phyloP scores from a whole-genome alignment of 1,139 yeast genomes.

The Pichia inconspicua region DNA sequence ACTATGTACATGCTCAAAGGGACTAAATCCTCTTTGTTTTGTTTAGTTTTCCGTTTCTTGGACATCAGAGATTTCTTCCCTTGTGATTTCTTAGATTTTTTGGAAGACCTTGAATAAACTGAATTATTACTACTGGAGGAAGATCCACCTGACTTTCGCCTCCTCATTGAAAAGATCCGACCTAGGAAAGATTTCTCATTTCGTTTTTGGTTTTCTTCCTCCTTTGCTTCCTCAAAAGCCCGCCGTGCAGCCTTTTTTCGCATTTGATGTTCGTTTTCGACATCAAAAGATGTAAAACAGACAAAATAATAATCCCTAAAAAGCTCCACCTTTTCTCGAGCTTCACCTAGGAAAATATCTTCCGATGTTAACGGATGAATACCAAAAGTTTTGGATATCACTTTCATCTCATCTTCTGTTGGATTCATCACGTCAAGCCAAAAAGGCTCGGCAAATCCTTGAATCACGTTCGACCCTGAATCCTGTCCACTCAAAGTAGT shows the following conservation, averaged over 20 bases:
- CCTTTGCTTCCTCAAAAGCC: slow-evolving; percentile 29
- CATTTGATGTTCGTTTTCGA: slow-evolving; percentile 60
- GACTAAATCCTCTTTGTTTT: slow-evolving; percentile 67
- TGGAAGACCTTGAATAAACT: slow-evolving; percentile 9
- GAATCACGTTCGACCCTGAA: slow-evolving; percentile 1
- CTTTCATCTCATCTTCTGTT: slow-evolving; percentile 95
- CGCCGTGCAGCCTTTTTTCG: slow-evolving; percentile 26
- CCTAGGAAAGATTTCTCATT: slow-evolving; percentile 11
- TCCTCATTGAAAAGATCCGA: slow-evolving; percentile 5
- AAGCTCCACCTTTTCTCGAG: slow-evolving; percentile 90
- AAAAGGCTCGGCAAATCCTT: slow-evolving; percentile 40
- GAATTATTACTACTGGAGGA: slow-evolving; percentile 2
- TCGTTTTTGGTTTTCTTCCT: slow-evolving; percentile 11
- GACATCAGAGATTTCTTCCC: slow-evolving; percentile 16
- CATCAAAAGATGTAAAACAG: slow-evolving; percentile 88
- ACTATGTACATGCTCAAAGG: slow-evolving; percentile 91
- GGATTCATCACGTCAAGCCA: slow-evolving; percentile 94
- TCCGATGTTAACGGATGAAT: slow-evolving; percentile 95
- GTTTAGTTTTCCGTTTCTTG: slow-evolving; percentile 9
- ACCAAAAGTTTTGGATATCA: slow-evolving; percentile 81
- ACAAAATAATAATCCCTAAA: slow-evolving; percentile 86
- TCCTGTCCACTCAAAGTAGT: neutral
- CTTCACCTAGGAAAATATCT: slow-evolving; percentile 88
- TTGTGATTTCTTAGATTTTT: slow-evolving; percentile 5
- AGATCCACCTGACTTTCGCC: slow-evolving; percentile 4